Evolutionary conservation across 176 grass and related monocot species (phyloP).

Genomic region (Phoenix dactylifera): DNA sequence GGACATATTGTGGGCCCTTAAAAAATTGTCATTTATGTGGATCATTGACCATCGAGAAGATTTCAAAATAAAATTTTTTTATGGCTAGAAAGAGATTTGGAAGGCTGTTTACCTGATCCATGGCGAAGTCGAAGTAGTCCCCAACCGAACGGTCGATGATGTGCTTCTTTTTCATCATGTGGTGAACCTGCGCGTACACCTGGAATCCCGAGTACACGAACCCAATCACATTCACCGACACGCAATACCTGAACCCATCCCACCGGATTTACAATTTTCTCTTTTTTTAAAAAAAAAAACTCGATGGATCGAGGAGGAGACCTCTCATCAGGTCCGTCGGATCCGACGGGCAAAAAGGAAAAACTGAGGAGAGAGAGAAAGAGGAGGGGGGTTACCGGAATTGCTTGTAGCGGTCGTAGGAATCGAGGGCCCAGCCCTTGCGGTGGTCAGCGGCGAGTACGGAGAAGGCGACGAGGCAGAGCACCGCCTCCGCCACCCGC

Average conservation of each 20-base stretch:
- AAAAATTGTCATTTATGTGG: no score
- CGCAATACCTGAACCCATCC: constrained; percentile 49
- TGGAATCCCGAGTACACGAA: constrained; percentile 73
- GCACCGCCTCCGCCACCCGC: constrained; percentile 36
- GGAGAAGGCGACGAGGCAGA: constrained; percentile 70
- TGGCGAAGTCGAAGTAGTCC: constrained; percentile 67
- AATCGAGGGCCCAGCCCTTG: constrained; percentile 85
- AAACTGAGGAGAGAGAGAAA: not conserved
- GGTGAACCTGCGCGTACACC: constrained; percentile 25
- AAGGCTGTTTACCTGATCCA: constrained; percentile 73
- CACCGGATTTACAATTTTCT: no score
- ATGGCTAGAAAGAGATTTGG: constrained; percentile 8
- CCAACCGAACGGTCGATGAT: constrained; percentile 43
- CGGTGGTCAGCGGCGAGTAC: constrained; percentile 58
- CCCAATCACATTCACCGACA: constrained; percentile 79
- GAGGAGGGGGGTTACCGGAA: constrained; percentile 35
- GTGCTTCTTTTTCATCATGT: constrained; percentile 50
- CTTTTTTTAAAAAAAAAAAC: no score
- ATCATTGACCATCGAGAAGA: no score
- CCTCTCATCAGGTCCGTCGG: not conserved
- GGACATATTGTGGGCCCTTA: no score
- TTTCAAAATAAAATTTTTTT: no score
- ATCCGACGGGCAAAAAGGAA: not conserved
- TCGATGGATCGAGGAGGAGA: no score
- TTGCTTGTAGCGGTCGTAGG: constrained; percentile 65